Evolutionary conservation across 2,329 filamentous ascomycete species (phyloP).

Genomic region (Metarhizium sp.): DNA sequence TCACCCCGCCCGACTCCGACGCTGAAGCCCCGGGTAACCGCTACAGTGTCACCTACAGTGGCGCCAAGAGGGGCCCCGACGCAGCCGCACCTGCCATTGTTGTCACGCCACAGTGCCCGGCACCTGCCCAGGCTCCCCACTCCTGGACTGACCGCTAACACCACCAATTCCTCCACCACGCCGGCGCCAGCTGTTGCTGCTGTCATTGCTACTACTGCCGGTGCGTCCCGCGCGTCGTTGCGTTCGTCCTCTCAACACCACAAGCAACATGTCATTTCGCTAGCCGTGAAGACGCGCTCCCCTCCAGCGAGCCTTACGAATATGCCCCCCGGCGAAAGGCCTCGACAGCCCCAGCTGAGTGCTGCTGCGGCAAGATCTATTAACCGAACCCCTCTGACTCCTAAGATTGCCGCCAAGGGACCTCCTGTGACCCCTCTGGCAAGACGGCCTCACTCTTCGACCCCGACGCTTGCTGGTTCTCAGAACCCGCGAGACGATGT

Average conservation of each 20-base stretch:
- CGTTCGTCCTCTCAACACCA: neutral
- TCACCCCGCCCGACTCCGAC: neutral
- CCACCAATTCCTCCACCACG: neutral
- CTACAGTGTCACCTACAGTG: neutral
- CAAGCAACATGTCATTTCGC: conserved; percentile 4
- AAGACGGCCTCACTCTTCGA: conserved; percentile 19
- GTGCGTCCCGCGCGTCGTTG: neutral
- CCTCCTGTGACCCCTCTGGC: conserved; percentile 31
- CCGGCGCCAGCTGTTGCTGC: neutral
- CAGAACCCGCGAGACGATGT: conserved; percentile 34
- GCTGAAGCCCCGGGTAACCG: neutral
- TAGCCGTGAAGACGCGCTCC: conserved; percentile 1
- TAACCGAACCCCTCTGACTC: conserved; percentile 40
- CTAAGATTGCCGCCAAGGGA: conserved; percentile 42
- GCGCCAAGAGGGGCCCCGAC: neutral
- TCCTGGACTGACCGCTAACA: neutral
- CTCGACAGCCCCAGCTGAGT: conserved; percentile 60
- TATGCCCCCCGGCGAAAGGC: conserved; percentile 43
- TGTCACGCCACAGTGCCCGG: neutral
- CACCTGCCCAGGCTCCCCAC: neutral
- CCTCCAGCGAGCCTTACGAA: conserved; percentile 13
- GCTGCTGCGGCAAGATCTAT: conserved; percentile 48
- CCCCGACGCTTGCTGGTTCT: conserved; percentile 11
- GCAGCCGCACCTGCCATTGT: neutral
- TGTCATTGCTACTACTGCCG: neutral